Evolutionary conservation across 176 grass and related monocot genomes (phyloP), one percentile per base, ranked within the genome.

Genomic region (Carex myosuroides): DNA sequence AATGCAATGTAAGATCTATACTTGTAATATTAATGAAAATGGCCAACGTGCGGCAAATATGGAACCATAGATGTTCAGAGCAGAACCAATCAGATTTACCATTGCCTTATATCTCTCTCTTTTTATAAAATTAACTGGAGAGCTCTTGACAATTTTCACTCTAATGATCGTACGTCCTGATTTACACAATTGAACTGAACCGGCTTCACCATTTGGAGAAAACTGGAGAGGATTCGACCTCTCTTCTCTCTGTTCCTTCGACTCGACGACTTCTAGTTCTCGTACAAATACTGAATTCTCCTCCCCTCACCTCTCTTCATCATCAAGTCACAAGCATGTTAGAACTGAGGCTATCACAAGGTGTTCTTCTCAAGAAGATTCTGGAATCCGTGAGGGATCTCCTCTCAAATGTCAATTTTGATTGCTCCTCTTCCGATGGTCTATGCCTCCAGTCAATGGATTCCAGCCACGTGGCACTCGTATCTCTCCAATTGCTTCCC

Each of bases 361-460:
- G 33, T 24, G 37, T 41, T 56, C 39, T 82, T 7, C 80, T 82
- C 39, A 82, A 82, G 80, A 82, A 82, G 80, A 64, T 82, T 26
- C 64, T 82, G 9, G 80, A 83, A 50, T 61, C 60, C 39, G 64
- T 66, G 41, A 83, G 9, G 60, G 80, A 83, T 41, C 80, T 83
- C 41, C 39, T 83, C 13, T 50, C 58, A 13, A 64, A 67, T 17
- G 80, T 64, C 7, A 83, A 83, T 64, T 67, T 83, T 26, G 80
- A 83, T 50, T 83, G 80, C 80, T 83, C 80, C 30, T 6, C 58
- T 8, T 50, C 80, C 1, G 65, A 69, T 0, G 80, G 80, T 5
- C 50, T 83, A 60, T 83, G 60, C n/a, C 59, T 83, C 33, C 80
- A 83, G 60, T 61, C 80, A 41, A 83, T 83, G 80, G 80, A 83